These are phyloP conservation scores for Mortierella antarctica DNA, from an alignment of 192 early-diverging fungal species.

Conservation along the genomic window DNA sequence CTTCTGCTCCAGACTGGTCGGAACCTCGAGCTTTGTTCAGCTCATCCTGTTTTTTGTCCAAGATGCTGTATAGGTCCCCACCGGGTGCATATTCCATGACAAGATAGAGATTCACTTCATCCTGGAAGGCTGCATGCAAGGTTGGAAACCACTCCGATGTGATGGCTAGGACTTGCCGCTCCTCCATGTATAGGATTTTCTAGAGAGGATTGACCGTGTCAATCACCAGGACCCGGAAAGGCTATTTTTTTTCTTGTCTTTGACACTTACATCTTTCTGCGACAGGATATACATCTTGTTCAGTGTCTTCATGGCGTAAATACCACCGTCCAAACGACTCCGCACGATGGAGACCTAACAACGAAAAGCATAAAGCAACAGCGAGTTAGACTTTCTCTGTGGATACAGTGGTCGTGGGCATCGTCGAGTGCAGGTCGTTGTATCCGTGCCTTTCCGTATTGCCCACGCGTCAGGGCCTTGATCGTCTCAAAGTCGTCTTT, in stretches of 20 bases:
- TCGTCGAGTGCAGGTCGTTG: too few relatives aligned
- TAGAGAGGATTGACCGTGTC: constrained; percentile 33
- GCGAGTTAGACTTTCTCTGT: not conserved
- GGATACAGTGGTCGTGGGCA: not conserved
- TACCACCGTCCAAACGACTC: constrained; percentile 72
- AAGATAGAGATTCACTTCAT: constrained; percentile 72
- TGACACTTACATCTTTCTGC: constrained; percentile 78
- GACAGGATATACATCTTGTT: constrained; percentile 76
- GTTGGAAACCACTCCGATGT: constrained; percentile 75
- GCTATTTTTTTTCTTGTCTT: constrained; percentile 53
- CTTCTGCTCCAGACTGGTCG: not conserved
- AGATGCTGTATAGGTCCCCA: constrained; percentile 81
- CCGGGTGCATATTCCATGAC: constrained; percentile 85
- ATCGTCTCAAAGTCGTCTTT: constrained; percentile 80
- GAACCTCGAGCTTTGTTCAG: constrained; percentile 20
- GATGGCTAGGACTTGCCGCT: constrained; percentile 79
- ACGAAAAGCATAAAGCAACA: not conserved
- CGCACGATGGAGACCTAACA: constrained; percentile 84
- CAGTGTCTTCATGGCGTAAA: constrained; percentile 89
- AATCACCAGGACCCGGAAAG: constrained; percentile 66
- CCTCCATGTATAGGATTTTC: constrained; percentile 92
- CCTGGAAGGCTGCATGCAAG: constrained; percentile 74
- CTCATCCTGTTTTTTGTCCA: constrained; percentile 68
- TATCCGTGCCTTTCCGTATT: constrained; percentile 70
- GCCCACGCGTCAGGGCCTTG: constrained; percentile 79